Evolutionary conservation across 163 green algal species (phyloP).

Genomic region (Chlamydomonas reinhardtii): DNA sequence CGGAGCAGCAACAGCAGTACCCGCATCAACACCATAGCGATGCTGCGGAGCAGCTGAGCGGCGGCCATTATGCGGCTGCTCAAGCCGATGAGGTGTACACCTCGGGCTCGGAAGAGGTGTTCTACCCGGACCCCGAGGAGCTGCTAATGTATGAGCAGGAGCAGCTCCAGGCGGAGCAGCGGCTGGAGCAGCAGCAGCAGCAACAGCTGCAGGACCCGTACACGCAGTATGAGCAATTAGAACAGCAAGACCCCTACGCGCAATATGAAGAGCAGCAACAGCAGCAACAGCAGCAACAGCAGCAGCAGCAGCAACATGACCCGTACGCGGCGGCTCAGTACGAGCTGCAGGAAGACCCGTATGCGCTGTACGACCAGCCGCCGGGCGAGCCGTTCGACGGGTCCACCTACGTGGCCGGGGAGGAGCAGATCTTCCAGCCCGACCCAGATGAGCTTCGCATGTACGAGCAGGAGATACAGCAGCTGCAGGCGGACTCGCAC

Average conservation of each 20-base stretch:
- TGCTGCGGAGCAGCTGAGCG: too few relatives aligned
- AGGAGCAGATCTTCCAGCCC: not conserved
- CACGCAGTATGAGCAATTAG: not conserved
- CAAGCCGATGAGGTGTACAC: not conserved
- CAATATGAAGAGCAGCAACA: not conserved
- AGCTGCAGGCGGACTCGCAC: not conserved
- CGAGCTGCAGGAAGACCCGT: not conserved
- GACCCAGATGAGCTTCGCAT: conserved; percentile 4
- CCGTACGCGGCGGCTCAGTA: not conserved
- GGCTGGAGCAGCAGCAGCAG: not conserved
- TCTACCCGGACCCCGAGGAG: too few relatives aligned
- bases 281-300: not conserved
- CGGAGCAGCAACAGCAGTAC: not conserved
- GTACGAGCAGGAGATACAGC: not conserved
- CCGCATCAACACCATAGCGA: not conserved
- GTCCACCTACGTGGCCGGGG: too few relatives aligned
- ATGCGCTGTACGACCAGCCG: not conserved
- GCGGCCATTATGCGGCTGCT: too few relatives aligned
- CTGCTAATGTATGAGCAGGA: not conserved
- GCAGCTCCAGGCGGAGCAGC: not conserved
- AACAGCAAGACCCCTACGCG: not conserved
- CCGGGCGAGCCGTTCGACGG: too few relatives aligned
- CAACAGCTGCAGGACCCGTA: not conserved
- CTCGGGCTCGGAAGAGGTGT: too few relatives aligned
- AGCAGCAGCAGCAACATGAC: not conserved